A percentile compares a stretch with the other conserved stretches of the same genome.
These are phyloP conservation scores for Naematelia encephala DNA, from an alignment of 768 basidiomycete species.

Conservation along the genomic window DNA sequence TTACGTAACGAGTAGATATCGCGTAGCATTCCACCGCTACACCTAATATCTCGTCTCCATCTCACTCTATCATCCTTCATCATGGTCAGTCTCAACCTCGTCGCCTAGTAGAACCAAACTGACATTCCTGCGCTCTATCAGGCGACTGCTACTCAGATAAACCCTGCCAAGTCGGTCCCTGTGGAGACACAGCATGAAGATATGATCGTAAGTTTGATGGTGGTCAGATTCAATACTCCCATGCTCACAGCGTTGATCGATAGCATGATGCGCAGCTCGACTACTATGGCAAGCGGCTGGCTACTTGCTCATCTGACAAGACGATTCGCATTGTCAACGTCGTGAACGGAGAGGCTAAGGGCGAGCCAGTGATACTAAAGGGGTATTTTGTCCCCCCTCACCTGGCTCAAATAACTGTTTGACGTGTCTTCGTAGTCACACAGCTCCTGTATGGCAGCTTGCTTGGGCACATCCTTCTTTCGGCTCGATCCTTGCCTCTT, in stretches of 20 bases:
- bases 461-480: constrained; percentile 98
- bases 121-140: neutral
- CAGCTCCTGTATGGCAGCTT: constrained; percentile 96
- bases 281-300: constrained; percentile 94
- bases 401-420: too few relatives aligned
- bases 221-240: neutral
- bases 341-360: constrained; percentile 68
- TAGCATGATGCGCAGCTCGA: constrained; percentile 98
- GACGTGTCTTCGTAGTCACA: too few relatives aligned
- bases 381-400: too few relatives aligned
- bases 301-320: constrained; percentile 93
- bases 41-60: too few relatives aligned
- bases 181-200: constrained; percentile 95
- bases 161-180: constrained; percentile 51
- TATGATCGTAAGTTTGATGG: constrained; percentile 75
- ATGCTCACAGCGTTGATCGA: neutral
- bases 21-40: neutral
- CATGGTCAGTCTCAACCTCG: neutral
- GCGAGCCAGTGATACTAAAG: constrained; percentile 50
- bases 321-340: constrained; percentile 95
- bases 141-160: neutral
- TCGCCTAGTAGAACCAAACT: neutral
- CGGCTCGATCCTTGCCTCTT: constrained; percentile 93
- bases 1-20: neutral
- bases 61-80: too few relatives aligned